Percentiles rank a stretch among this genome's conserved stretches.
These are phyloP conservation scores for Solanum ossicruentum DNA, from an alignment of 257 asterid species.

Conservation along the genomic window DNA sequence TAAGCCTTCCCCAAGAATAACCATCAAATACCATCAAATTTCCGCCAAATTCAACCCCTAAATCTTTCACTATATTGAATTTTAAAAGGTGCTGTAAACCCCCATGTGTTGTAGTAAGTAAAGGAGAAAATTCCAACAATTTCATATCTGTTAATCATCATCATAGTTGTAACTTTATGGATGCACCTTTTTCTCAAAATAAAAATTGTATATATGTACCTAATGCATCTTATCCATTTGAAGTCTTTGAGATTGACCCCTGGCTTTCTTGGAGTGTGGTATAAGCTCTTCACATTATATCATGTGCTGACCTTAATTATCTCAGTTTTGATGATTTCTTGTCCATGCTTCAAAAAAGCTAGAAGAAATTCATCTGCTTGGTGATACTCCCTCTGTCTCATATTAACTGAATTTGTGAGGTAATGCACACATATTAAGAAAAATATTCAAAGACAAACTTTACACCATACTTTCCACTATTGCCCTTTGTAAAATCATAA, in stretches of 20 bases:
- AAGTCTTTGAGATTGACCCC: no score
- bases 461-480: no score
- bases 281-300: background rate
- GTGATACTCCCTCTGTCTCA: no score
- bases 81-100: background rate
- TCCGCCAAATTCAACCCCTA: background rate
- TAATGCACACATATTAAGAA: no score
- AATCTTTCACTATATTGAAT: background rate
- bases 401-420: no score
- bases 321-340: background rate
- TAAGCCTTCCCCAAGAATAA: background rate
- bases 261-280: background rate
- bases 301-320: background rate
- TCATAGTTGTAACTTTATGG: no score
- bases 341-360: background rate
- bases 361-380: background rate
- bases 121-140: background rate
- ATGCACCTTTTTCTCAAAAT: no score
- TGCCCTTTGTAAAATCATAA: no score
- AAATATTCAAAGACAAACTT: no score
- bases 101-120: background rate
- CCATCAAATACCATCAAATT: background rate
- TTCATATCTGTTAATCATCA: no score
- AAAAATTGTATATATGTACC: no score
- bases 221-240: no score